A percentile compares a stretch with the other conserved stretches of the same genome.
These are phyloP conservation scores for Exophiala sp. DNA, from an alignment of 2,329 filamentous ascomycete species.

Conservation along the genomic window DNA sequence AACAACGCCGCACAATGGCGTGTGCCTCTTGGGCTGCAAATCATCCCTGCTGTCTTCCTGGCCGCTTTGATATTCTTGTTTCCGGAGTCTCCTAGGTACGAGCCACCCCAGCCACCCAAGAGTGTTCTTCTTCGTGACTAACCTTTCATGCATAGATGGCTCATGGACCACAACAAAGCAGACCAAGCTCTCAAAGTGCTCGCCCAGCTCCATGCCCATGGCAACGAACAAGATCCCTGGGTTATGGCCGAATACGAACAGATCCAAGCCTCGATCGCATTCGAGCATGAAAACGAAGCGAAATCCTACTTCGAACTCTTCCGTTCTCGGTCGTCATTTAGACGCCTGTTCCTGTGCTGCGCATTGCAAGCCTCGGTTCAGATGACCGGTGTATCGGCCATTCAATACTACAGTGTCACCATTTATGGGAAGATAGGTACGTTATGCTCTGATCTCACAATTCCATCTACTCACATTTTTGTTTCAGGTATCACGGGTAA, in stretches of 20 bases:
- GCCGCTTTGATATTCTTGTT: constrained; percentile 67
- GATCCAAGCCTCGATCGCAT: constrained; percentile 64
- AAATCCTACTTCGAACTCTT: constrained; percentile 70
- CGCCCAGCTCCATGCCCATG: constrained; percentile 66
- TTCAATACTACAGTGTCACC: constrained; percentile 68
- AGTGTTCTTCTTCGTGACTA: constrained; percentile 37
- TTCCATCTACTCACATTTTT: constrained; percentile 55
- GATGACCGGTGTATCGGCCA: constrained; percentile 72
- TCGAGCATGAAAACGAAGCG: constrained; percentile 65
- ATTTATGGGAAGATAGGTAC: constrained; percentile 64
- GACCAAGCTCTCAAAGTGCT: constrained; percentile 65
- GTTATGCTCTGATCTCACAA: not conserved
- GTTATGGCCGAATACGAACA: constrained; percentile 69
- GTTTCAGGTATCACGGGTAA: constrained; percentile 62
- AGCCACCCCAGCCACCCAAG: constrained; percentile 11
- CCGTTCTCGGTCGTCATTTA: constrained; percentile 62
- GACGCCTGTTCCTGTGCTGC: constrained; percentile 66
- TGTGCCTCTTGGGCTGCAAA: constrained; percentile 65
- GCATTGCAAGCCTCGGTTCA: constrained; percentile 68
- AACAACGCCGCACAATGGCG: constrained; percentile 57
- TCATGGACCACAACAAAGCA: constrained; percentile 66
- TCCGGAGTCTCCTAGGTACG: constrained; percentile 53
- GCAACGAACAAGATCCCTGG: constrained; percentile 63
- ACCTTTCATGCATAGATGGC: constrained; percentile 56
- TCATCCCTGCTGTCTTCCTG: constrained; percentile 62